Percentiles rank a stretch among this genome's conserved stretches.
Evolutionary conservation across 2,329 filamentous ascomycete species (phyloP).

Genomic region (Ceratocystis smalleyi): DNA sequence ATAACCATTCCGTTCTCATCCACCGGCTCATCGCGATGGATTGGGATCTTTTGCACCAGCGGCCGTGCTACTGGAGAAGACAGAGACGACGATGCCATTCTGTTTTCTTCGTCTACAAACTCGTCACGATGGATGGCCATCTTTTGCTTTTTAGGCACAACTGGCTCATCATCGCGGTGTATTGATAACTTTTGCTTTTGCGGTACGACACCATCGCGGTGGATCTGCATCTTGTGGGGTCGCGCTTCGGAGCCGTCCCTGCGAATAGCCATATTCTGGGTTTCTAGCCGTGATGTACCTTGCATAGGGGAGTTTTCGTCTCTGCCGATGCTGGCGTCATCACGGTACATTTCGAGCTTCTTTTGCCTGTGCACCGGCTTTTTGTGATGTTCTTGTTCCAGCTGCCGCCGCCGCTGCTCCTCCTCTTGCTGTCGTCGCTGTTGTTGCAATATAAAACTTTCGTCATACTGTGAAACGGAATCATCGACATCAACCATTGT

Average conservation of each 20-base stretch:
- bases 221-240: conserved; percentile 10
- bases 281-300: neutral
- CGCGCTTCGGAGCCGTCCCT: conserved; percentile 7
- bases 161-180: conserved; percentile 14
- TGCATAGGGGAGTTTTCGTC: neutral
- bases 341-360: conserved; percentile 12
- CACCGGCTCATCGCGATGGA: conserved; percentile 9
- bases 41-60: conserved; percentile 1
- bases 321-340: neutral
- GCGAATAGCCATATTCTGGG: conserved; percentile 3
- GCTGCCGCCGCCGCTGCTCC: neutral
- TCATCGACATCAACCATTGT: conserved; percentile 9
- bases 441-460: conserved; percentile 9
- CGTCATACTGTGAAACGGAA: conserved; percentile 9
- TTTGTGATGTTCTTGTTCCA: conserved; percentile 1
- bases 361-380: neutral
- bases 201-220: conserved; percentile 10
- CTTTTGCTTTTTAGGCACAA: conserved; percentile 16
- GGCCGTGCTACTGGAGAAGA: neutral
- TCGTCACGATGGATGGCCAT: conserved; percentile 12
- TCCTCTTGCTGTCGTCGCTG: neutral
- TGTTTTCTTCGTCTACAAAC: conserved; percentile 12
- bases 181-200: conserved; percentile 16
- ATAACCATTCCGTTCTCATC: conserved; percentile 19
- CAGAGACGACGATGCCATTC: neutral